A percentile compares a stretch with the other conserved stretches of the same genome.
Evolutionary conservation across 108 stramenopile species (phyloP).

Genomic region (Chaetoceros muelleri): DNA sequence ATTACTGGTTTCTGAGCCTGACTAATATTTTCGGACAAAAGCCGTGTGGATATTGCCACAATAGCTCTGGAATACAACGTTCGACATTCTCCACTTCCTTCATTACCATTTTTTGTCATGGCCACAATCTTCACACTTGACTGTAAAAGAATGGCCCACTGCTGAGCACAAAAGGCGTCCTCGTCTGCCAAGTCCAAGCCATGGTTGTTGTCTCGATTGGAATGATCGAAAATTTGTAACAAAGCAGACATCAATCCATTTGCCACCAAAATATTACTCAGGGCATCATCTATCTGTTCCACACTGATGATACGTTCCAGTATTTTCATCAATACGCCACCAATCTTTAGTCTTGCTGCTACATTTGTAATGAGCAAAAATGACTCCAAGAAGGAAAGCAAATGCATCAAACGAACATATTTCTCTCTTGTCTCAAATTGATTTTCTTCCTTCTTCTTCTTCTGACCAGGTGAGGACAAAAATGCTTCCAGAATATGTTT

Average conservation of each 20-base stretch:
- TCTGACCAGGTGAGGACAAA: conserved; percentile 14
- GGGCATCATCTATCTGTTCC: background rate
- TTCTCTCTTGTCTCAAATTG: conserved; percentile 25
- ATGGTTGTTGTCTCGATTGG: background rate
- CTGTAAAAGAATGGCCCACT: background rate
- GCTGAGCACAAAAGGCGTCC: background rate
- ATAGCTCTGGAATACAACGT: background rate
- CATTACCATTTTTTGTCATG: background rate
- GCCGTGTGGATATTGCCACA: background rate
- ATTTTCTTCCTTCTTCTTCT: conserved; percentile 12
- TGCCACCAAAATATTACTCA: background rate
- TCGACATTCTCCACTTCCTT: background rate
- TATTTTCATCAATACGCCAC: background rate
- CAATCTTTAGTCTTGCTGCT: background rate
- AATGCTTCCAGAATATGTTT: conserved; percentile 37
- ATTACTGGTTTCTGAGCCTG: background rate
- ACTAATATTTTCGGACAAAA: background rate
- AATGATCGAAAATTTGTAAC: background rate
- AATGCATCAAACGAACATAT: conserved; percentile 26
- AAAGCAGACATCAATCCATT: background rate
- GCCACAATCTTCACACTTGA: background rate
- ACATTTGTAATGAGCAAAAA: conserved; percentile 12
- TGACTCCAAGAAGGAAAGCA: conserved; percentile 25
- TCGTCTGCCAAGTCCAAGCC: background rate
- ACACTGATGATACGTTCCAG: background rate